Conservation (phyloP, 352 stramenopile species). For the Globisporangium echinulatum region DNA sequence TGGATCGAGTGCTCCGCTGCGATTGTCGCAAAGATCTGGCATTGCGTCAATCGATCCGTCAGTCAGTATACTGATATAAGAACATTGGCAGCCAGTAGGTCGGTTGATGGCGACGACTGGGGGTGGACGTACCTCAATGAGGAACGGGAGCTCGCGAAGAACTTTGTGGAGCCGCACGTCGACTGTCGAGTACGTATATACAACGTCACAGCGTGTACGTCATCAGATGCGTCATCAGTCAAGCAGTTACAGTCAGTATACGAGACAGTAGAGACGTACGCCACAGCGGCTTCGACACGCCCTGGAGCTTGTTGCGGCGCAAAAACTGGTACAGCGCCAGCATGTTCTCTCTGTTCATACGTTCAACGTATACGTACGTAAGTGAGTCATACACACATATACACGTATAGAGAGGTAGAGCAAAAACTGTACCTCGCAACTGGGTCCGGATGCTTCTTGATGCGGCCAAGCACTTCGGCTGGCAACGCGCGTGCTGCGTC, state of each 20-base stretch:
- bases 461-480: slow-evolving; percentile 45
- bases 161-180: slow-evolving; percentile 60
- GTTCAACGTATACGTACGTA: slow-evolving; percentile 1
- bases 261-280: slow-evolving; percentile 18
- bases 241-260: background rate
- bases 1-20: slow-evolving; percentile 63
- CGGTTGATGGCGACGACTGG: background rate
- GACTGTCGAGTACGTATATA: slow-evolving; percentile 22
- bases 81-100: background rate
- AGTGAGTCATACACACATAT: background rate
- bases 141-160: slow-evolving; percentile 66
- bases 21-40: slow-evolving; percentile 50
- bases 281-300: slow-evolving; percentile 62
- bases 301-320: slow-evolving; percentile 56
- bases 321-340: slow-evolving; percentile 78
- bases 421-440: slow-evolving; percentile 28
- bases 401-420: background rate
- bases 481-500: slow-evolving; percentile 59
- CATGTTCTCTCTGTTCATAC: slow-evolving; percentile 57
- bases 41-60: no score
- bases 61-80: slow-evolving; percentile 2
- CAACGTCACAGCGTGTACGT: background rate
- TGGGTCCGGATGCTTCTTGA: slow-evolving; percentile 72
- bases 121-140: slow-evolving; percentile 42
- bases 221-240: no score